Evolutionary conservation across 352 stramenopile genomes (phyloP).

Genomic region (Globisporangium recalcitrans): DNA sequence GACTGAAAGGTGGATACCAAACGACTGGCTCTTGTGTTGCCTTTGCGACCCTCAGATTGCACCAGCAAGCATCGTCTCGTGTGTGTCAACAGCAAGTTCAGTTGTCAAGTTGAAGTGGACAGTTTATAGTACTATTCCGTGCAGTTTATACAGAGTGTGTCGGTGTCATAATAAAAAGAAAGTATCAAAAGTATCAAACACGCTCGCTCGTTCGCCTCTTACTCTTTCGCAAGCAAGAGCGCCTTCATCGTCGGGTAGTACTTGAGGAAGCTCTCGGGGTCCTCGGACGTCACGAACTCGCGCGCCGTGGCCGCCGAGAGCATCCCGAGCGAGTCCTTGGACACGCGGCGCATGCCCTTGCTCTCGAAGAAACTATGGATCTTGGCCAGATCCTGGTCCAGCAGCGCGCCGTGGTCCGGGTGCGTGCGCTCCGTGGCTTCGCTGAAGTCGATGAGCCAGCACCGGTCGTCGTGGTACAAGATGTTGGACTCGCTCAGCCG

Average conservation of each 20-base stretch:
- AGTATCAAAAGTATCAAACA: neutral
- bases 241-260: slow-evolving; percentile 26
- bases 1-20: too few species aligned
- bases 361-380: slow-evolving; percentile 71
- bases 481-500: slow-evolving; percentile 61
- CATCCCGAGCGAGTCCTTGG: slow-evolving; percentile 26
- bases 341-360: slow-evolving; percentile 21
- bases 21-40: neutral
- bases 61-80: too few species aligned
- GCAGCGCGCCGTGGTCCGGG: slow-evolving; percentile 38
- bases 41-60: neutral
- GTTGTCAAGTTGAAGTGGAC: neutral
- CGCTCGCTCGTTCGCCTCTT: slow-evolving; percentile 12
- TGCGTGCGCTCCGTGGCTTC: slow-evolving; percentile 67
- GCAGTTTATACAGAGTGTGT: too few species aligned
- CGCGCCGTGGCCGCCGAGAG: slow-evolving; percentile 14
- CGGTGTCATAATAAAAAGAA: neutral
- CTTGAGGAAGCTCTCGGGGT: slow-evolving; percentile 25
- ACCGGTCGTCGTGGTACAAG: slow-evolving; percentile 48
- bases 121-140: too few species aligned
- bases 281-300: slow-evolving; percentile 24
- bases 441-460: slow-evolving; percentile 86
- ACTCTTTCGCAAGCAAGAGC: slow-evolving; percentile 20
- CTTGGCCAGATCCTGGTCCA: slow-evolving; percentile 59
- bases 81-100: neutral